Base-by-base conservation (phyloP, 2,329 filamentous ascomycete species). In the Aspergillus jensenii region DNA sequence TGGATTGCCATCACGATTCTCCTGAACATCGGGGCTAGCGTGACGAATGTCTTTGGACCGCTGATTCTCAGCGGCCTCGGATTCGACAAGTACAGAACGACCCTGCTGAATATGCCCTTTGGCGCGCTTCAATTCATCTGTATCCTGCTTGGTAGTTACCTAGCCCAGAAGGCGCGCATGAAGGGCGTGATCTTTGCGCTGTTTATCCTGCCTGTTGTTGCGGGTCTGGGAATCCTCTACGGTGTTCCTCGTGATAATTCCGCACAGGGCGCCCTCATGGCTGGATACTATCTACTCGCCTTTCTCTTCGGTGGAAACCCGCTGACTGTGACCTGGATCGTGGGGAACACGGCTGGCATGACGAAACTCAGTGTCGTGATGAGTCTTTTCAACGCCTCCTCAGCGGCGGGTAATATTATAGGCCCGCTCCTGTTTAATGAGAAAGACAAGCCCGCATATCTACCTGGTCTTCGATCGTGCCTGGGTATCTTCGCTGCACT, bases 301-400 rank as follows among this genome's bases (percentile, higher is more conserved):
- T 89, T 89, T 69, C 74, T 89, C 8, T 90, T 86, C 60, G 85
- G 85, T 1, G 84, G 82, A 1, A 88, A 87, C 64, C 87, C 87
- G 0, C 75, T 90, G 9, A 82, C 88, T 25, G 83, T 89, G 0
- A 81, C 84, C 0, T 90, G 87, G 87, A 86, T 89, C 57, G 81
- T 89, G 6, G 85, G 82, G 7, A 90, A 90, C 69, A 89, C 86
- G 0, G 87, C 80, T 0, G 88, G 87, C 6, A 84, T 82, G 15
- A 89, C 87, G 3, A 89, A 90, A 72, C 87, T 87, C 67, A 85
- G 85, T 0, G 78, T 84, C 49, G 80, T 86, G 40, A 86, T 88
- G 80, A 84, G 82, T 0, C 73, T 88, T 0, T 89, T 84, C 76
- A 87, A 87, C 63, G 85, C 83, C 1, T 86, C 83, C 0, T 80